Base-by-base conservation (phyloP, 805 yeast genomes). In the Candida odintsovae region DNA sequence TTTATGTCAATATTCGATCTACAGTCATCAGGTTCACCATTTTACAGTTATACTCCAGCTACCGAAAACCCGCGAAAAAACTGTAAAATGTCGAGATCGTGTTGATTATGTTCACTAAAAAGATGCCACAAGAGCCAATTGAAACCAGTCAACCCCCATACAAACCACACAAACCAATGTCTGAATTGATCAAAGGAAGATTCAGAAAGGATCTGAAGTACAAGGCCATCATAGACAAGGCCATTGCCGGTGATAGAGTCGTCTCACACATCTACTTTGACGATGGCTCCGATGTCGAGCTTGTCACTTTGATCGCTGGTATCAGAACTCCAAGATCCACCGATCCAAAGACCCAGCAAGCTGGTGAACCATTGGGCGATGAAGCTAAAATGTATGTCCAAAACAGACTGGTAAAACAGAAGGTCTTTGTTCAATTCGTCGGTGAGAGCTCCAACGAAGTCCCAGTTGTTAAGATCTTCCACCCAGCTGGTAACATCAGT, bases 401-500 rank as follows among this genome's bases (percentile, higher is more conserved):
- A 53, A 64, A 73, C 19, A 75, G 86, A 53, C 69, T 88, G 37
- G 71, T 83, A 51, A 80, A 82, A 44, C 77, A 83, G 48, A 72
- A 75, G 40, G 81, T 82, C 29, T 74, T 75, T 46, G 77, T 81
- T 22, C 63, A 72, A 2, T 67, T 86, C 49, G 51, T 84, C 29
- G 92, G 90, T 29, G 78, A 74, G 51, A 76, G 76, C 38, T 75
- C 82, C 44, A 65, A 73, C n/a, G 87, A 86, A 11, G 75, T 80
- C 23, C 76, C 83, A 9, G 69, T 83, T 45, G 86, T 74, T 18
- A 66, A 76, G 41, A 63, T 87, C 33, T 59, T 70, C 46, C 92
- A 86, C 58, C 88, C 95, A 28, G 84, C 86, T 5, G 95, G 95
- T 16, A 81, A 82, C 50, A 81, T 87, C 55, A 79, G 84, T 48